phyloP scores from a whole-genome alignment of 2,329 filamentous ascomycete species.

The Ophiostoma sp. region DNA sequence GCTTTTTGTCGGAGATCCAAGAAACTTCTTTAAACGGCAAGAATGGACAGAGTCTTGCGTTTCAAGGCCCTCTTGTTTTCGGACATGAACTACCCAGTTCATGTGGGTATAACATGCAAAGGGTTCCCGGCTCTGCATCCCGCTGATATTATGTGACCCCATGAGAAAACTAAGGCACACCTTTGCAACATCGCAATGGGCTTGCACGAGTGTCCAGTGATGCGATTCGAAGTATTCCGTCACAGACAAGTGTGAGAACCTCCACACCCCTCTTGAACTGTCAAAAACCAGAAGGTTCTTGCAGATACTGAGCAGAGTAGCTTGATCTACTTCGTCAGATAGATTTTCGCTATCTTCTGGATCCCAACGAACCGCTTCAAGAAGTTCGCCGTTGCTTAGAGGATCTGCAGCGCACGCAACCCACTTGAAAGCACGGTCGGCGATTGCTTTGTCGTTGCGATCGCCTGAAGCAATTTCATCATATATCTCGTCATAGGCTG shows the following conservation, averaged over 20 bases:
- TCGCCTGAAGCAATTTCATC: conserved; percentile 17
- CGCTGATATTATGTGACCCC: background rate
- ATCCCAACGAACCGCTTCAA: background rate
- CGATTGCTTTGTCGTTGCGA: conserved; percentile 22
- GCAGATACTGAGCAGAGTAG: conserved; percentile 19
- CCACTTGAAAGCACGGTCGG: conserved; percentile 27
- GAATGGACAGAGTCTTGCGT: background rate
- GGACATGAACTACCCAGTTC: background rate
- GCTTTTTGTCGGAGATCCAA: background rate
- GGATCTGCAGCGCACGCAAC: conserved; percentile 23
- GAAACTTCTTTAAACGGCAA: background rate
- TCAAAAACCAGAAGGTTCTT: conserved; percentile 29
- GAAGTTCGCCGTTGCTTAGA: background rate
- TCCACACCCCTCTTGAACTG: conserved; percentile 19
- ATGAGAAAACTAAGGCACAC: conserved; percentile 22
- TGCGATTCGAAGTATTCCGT: conserved; percentile 29
- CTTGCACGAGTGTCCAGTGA: conserved; percentile 23
- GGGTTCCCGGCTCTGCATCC: too few relatives aligned
- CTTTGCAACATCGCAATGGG: conserved; percentile 24
- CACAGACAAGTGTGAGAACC: conserved; percentile 30
- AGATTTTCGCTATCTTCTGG: background rate
- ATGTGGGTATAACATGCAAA: background rate
- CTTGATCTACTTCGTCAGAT: background rate
- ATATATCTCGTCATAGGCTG: conserved; percentile 38
- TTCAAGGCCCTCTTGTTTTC: background rate